Evolutionary conservation across 1,139 yeast genomes (phyloP).

Genomic region (Pichia kudriavzevii): DNA sequence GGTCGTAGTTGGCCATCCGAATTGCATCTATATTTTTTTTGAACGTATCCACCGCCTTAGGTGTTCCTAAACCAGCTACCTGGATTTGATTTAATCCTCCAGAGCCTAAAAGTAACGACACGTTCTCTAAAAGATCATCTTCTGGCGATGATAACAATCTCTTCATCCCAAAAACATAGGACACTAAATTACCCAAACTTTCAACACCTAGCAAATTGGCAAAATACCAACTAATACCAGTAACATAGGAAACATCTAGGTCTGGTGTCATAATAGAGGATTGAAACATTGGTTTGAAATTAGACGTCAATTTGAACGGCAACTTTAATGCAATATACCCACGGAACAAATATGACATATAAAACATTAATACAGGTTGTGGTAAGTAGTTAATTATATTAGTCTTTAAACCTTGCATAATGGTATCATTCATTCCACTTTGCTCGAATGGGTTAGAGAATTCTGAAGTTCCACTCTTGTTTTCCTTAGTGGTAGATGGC

Average conservation of each 20-base stretch:
- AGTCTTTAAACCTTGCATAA: constrained; percentile 73
- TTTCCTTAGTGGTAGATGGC: constrained; percentile 7
- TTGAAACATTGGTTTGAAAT: constrained; percentile 89
- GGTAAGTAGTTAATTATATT: constrained; percentile 82
- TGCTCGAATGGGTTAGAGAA: constrained; percentile 56
- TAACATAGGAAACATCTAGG: constrained; percentile 88
- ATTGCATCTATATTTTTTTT: constrained; percentile 63
- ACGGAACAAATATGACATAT: constrained; percentile 91
- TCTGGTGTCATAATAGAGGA: constrained; percentile 80
- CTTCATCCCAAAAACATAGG: constrained; percentile 3
- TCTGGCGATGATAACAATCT: constrained; percentile 5
- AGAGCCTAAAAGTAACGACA: constrained; percentile 6
- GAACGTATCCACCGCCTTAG: constrained; percentile 55
- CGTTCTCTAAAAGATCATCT: constrained; percentile 5
- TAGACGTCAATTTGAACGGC: constrained; percentile 78
- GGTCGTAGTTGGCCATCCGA: constrained; percentile 3
- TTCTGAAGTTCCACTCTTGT: constrained; percentile 1
- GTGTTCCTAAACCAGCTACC: constrained; percentile 45
- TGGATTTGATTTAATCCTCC: constrained; percentile 36
- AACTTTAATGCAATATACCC: constrained; percentile 80
- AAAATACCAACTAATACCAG: constrained; percentile 96
- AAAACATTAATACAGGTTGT: constrained; percentile 89
- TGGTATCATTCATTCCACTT: constrained; percentile 63
- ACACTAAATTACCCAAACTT: constrained; percentile 38
- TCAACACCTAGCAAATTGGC: constrained; percentile 79